Percentiles rank a stretch among this genome's conserved stretches.
phyloP scores from a whole-genome alignment of 352 stramenopile species.

The Phytophthora quininea region DNA sequence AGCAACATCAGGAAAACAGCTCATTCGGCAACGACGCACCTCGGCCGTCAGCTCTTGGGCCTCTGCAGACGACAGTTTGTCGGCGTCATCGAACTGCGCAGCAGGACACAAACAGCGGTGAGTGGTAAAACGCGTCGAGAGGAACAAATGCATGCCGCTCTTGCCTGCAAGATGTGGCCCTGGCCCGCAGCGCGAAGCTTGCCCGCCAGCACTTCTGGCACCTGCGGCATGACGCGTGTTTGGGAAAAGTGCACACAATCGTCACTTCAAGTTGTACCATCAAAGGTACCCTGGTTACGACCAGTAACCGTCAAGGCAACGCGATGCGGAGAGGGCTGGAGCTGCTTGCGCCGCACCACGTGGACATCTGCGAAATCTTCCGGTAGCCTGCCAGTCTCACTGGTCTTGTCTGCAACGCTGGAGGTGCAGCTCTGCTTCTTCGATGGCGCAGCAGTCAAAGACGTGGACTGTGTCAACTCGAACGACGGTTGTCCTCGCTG shows the following conservation, averaged over 20 bases:
- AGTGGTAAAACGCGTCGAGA: not conserved
- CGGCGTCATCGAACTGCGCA: slow-evolving; percentile 71
- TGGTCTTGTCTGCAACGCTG: slow-evolving; percentile 28
- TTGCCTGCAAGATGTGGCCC: slow-evolving; percentile 75
- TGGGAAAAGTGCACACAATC: not conserved
- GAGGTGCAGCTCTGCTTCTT: slow-evolving; percentile 40
- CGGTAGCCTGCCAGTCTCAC: slow-evolving; percentile 17
- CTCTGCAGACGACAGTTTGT: slow-evolving; percentile 47
- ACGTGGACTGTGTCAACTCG: slow-evolving; percentile 51
- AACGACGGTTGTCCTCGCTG: slow-evolving; percentile 42
- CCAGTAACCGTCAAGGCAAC: too few relatives aligned
- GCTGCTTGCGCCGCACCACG: slow-evolving; percentile 34
- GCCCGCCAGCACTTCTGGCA: slow-evolving; percentile 36
- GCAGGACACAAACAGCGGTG: not conserved
- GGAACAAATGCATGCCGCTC: not conserved
- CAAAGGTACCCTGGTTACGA: too few relatives aligned
- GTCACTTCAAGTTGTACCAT: not conserved
- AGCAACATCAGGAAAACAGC: not conserved
- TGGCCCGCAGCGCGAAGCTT: slow-evolving; percentile 53
- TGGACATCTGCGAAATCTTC: slow-evolving; percentile 8
- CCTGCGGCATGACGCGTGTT: slow-evolving; percentile 22
- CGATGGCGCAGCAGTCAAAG: slow-evolving; percentile 22
- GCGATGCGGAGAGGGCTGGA: slow-evolving; percentile 13
- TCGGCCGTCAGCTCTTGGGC: slow-evolving; percentile 48
- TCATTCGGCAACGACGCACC: slow-evolving; percentile 28